Base-by-base conservation (phyloP, 331 rosid species). In the Cucumis variabilis region DNA sequence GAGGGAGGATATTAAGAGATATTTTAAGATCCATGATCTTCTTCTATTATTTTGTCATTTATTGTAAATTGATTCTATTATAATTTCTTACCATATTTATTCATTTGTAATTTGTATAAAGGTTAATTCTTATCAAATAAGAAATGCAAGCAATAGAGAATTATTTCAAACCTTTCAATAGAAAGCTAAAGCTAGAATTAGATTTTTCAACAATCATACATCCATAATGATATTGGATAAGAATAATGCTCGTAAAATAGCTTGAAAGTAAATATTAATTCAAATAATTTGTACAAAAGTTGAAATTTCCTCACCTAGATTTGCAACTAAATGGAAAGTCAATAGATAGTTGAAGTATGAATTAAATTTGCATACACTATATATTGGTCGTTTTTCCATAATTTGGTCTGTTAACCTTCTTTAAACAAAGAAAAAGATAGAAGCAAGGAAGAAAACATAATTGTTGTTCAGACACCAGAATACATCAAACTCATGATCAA, bases 151-250 rank as follows among this genome's bases (percentile, higher is more conserved):
- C n/a, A n/a, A n/a, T n/a, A n/a, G n/a, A n/a, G n/a, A n/a, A n/a
- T n/a, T n/a, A n/a, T n/a, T n/a, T n/a, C n/a, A n/a, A n/a, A n/a
- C n/a, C n/a, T n/a, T n/a, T n/a, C n/a, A n/a, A n/a, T n/a, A n/a
- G n/a, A n/a, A n/a, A n/a, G n/a, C 65, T 41, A 77, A n/a, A 77
- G 83, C 65, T 76, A 63, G 63, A n/a, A 50, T 24, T 50, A 48
- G 25, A 25, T 24, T 50, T 78, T 51, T 78, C 83, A 50, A 51
- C 83, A 51, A 78, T 24, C 53, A 77, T 78, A 50, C 55, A 15
- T 50, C 44, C 83, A 50, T 50, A 78, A 33, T 44, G 66, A 78
- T n/a, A 33, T 51, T 50, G 65, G n/a, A 44, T 50, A 50, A 77
- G 83, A n/a, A n/a, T n/a, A 50, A n/a, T 77, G 37, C 83, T 23